These are phyloP conservation scores for Erodium trifolium DNA, from an alignment of 441 rosid species.

Conservation along the genomic window DNA sequence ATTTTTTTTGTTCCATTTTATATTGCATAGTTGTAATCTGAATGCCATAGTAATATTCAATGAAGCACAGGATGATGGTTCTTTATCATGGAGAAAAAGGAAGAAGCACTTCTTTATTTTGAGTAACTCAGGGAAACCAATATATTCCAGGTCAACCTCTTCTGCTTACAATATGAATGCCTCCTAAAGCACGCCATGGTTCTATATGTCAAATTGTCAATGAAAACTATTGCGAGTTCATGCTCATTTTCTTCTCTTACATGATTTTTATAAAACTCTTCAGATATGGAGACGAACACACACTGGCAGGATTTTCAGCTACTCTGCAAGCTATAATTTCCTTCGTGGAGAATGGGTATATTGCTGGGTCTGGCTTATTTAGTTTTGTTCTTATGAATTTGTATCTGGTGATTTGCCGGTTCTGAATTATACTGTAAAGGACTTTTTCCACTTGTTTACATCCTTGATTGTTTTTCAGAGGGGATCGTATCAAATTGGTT, in stretches of 20 bases:
- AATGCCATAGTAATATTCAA: conserved; percentile 18
- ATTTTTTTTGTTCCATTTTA: not conserved
- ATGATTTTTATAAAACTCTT: conserved; percentile 15
- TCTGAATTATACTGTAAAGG: conserved; percentile 8
- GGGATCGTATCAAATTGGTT: conserved; percentile 75
- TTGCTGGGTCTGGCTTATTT: conserved; percentile 20
- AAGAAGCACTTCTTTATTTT: conserved; percentile 90
- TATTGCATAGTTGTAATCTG: not conserved
- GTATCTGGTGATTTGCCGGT: not conserved
- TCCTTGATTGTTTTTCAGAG: conserved; percentile 37
- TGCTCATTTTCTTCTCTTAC: not conserved
- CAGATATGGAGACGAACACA: conserved; percentile 97
- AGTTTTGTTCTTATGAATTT: conserved; percentile 9
- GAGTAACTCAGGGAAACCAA: conserved; percentile 98
- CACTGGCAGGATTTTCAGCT: conserved; percentile 95
- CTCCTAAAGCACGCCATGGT: conserved; percentile 9
- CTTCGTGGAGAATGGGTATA: conserved; percentile 91
- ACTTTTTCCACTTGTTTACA: conserved; percentile 20
- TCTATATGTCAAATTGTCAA: not conserved
- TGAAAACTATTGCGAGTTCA: not conserved
- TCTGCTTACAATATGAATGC: conserved; percentile 7
- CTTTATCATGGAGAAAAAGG: conserved; percentile 92
- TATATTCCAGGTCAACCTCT: conserved; percentile 70
- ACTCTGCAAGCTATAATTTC: conserved; percentile 97
- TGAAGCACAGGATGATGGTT: conserved; percentile 93